A percentile compares a stretch with the other conserved stretches of the same genome.
phyloP scores from a whole-genome alignment of 495 filamentous ascomycete species.

The Penicillium pulvis region DNA sequence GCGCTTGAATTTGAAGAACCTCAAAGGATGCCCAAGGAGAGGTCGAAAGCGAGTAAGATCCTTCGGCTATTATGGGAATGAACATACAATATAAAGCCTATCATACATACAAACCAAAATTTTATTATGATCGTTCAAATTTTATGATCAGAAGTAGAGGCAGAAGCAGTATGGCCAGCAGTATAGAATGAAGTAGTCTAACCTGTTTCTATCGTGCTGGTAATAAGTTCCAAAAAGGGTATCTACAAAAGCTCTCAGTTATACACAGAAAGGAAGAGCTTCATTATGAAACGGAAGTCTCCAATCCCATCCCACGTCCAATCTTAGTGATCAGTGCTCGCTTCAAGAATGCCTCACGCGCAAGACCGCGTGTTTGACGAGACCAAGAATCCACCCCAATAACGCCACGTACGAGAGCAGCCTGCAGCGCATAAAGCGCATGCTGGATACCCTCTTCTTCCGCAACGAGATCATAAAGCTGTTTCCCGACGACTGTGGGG shows the following conservation, averaged over 20 bases:
- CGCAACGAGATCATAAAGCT: slow-evolving; percentile 83
- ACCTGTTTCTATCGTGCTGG: background rate
- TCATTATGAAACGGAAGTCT: slow-evolving; percentile 21
- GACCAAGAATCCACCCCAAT: slow-evolving; percentile 83
- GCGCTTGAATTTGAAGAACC: too few relatives aligned
- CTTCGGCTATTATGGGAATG: too few relatives aligned
- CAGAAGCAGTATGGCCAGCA: background rate
- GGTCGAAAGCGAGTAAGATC: too few relatives aligned
- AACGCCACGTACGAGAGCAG: slow-evolving; percentile 78
- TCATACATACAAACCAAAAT: too few relatives aligned
- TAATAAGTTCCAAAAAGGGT: background rate
- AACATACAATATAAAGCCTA: too few relatives aligned
- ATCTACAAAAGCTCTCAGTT: background rate
- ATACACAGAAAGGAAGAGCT: background rate
- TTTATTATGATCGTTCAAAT: too few relatives aligned
- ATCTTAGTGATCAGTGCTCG: slow-evolving; percentile 90
- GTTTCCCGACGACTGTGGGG: slow-evolving; percentile 86
- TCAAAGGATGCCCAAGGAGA: too few relatives aligned
- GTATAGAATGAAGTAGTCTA: too few relatives aligned
- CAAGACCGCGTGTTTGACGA: slow-evolving; percentile 75
- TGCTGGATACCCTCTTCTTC: slow-evolving; percentile 85
- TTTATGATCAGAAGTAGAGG: too few relatives aligned
- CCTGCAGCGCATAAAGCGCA: slow-evolving; percentile 79
- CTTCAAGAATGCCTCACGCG: slow-evolving; percentile 87
- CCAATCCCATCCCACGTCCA: slow-evolving; percentile 76